Base-by-base conservation (phyloP, 2,329 filamentous ascomycete species). In the Beauveria bassiana region DNA sequence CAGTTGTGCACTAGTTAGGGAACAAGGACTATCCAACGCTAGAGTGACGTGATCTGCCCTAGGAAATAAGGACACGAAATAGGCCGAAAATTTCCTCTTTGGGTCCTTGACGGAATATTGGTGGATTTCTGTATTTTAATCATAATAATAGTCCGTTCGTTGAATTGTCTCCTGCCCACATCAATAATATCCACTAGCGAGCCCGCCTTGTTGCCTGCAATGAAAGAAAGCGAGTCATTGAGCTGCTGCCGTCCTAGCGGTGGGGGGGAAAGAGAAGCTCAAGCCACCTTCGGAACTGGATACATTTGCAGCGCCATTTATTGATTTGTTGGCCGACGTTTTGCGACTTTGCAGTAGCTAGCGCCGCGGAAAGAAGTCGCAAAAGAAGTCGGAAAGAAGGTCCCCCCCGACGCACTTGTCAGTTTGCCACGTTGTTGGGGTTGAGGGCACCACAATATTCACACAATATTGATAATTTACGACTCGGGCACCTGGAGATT, bases 151-250 rank as follows among this genome's bases (percentile, higher is more conserved):
- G 31, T 34, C 31, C 31, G 31, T 34, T 34, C 31, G 31, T 34
- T 34, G 31, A 34, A 34, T 34, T 34, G 12, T 1, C 4, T 34
- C 31, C 12, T 14, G 31, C 14, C 31, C 31, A 34, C 31, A 34
- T 12, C 12, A 34, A 34, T 34, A 34, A 34, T 34, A 34, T 26
- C 54, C 56, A 59, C 56, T 16, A 24, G 20, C 18, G n/a, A 58
- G 45, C 46, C 56, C 31, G 26, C 43, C 18, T 34, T 46, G n/a
- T 9, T 24, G 34, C 34, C 56, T 50, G 56, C 18, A 59, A 59
- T 59, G 31, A 50, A 50, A 57, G 26, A 22, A 34, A 38, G 14
- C 56, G 56, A 50, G 45, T 58, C 55, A 58, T 40, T 58, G 40
- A 50, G 20, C 20, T 22, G 42, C 54, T 12, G 43, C 54, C 18